Percentiles rank a stretch among this genome's conserved stretches.
phyloP scores from a whole-genome alignment of 2,329 filamentous ascomycete species.

The Penicillium verrucosum region DNA sequence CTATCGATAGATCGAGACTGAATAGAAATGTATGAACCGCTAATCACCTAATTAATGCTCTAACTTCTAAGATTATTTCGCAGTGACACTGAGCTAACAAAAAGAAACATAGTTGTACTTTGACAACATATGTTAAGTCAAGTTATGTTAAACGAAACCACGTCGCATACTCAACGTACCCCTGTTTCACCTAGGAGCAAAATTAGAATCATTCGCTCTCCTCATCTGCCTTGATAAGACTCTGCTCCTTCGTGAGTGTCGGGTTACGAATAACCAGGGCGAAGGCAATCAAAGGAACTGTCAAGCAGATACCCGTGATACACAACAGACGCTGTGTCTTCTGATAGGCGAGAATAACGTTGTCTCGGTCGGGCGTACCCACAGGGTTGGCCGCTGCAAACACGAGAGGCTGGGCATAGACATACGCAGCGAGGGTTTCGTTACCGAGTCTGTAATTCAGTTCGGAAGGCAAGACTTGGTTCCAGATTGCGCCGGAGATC shows the following conservation, averaged over 20 bases:
- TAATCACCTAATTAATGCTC: too few species aligned
- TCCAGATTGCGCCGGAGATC: slow-evolving; percentile 62
- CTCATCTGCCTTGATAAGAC: slow-evolving; percentile 40
- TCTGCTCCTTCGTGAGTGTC: slow-evolving; percentile 46
- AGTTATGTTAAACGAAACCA: background rate
- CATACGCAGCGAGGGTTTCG: slow-evolving; percentile 37
- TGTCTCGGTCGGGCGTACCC: slow-evolving; percentile 45
- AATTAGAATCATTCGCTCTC: background rate
- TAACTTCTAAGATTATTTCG: background rate
- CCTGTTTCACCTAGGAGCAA: background rate
- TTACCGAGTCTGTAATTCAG: slow-evolving; percentile 44
- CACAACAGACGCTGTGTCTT: slow-evolving; percentile 49
- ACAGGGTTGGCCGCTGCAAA: slow-evolving; percentile 40
- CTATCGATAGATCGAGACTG: background rate
- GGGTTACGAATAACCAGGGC: slow-evolving; percentile 48
- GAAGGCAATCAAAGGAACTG: slow-evolving; percentile 47
- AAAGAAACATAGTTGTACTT: too few species aligned
- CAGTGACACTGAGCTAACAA: background rate
- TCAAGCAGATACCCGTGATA: slow-evolving; percentile 51
- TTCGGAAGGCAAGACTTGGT: slow-evolving; percentile 52
- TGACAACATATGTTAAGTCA: background rate
- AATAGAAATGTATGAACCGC: background rate
- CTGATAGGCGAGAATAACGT: slow-evolving; percentile 45
- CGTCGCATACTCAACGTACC: background rate
- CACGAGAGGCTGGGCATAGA: slow-evolving; percentile 45